Evolutionary conservation across 306 rosid genomes (phyloP).

Genomic region (Malus asiatica): DNA sequence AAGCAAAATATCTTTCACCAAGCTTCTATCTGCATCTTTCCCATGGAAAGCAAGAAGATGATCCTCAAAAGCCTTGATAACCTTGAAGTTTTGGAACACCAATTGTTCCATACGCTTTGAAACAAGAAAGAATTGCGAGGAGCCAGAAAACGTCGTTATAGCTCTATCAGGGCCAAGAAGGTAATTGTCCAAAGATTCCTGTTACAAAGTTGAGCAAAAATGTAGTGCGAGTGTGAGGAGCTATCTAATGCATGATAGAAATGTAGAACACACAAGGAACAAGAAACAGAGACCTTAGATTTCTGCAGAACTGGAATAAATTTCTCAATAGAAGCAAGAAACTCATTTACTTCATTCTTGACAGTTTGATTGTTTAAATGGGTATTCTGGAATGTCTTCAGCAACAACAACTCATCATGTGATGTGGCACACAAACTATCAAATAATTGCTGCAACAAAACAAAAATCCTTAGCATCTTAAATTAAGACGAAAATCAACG

Average conservation of each 20-base stretch:
- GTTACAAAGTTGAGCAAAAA: slow-evolving; percentile 21
- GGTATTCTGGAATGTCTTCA: slow-evolving; percentile 38
- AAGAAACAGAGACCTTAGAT: slow-evolving; percentile 55
- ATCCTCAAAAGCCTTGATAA: slow-evolving; percentile 37
- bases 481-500: neutral
- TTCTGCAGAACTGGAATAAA: slow-evolving; percentile 48
- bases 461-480: slow-evolving; percentile 2
- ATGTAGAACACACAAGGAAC: slow-evolving; percentile 16
- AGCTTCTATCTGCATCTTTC: slow-evolving; percentile 36
- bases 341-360: slow-evolving; percentile 35
- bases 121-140: slow-evolving; percentile 33
- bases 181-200: slow-evolving; percentile 62
- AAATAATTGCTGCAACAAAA: slow-evolving; percentile 61
- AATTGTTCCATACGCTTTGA: slow-evolving; percentile 55
- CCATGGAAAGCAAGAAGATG: slow-evolving; percentile 27
- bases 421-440: slow-evolving; percentile 49
- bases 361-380: slow-evolving; percentile 45
- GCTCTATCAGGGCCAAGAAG: slow-evolving; percentile 50
- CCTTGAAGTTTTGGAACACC: slow-evolving; percentile 49
- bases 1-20: slow-evolving; percentile 43
- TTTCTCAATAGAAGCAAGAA: slow-evolving; percentile 45
- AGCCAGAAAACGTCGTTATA: slow-evolving; percentile 26
- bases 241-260: slow-evolving; percentile 6
- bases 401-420: slow-evolving; percentile 56
- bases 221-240: slow-evolving; percentile 6